Conservation (phyloP, 495 filamentous ascomycete species). For the Talaromyces wortmannii region DNA sequence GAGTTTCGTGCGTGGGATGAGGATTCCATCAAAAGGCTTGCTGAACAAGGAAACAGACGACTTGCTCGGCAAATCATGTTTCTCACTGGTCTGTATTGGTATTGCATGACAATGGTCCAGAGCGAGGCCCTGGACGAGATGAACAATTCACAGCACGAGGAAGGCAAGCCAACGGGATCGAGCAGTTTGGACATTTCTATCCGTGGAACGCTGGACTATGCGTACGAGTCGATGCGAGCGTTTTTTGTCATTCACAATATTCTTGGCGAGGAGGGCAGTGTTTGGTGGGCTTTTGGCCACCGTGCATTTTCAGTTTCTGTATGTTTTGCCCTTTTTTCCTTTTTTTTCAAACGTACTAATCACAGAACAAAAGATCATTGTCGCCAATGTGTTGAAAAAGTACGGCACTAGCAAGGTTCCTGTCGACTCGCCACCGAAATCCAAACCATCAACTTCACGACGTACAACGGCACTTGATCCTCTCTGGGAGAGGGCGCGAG, state of each 20-base stretch:
- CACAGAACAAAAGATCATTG: slow-evolving; percentile 8
- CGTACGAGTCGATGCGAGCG: slow-evolving; percentile 51
- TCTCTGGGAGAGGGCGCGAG: slow-evolving; percentile 44
- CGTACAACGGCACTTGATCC: slow-evolving; percentile 33
- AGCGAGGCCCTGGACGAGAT: slow-evolving; percentile 49
- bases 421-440: neutral
- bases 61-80: slow-evolving; percentile 62
- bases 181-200: slow-evolving; percentile 39
- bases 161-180: neutral
- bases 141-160: neutral
- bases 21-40: slow-evolving; percentile 39
- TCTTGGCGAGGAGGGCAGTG: slow-evolving; percentile 57
- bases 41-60: slow-evolving; percentile 42
- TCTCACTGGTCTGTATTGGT: slow-evolving; percentile 63
- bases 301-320: slow-evolving; percentile 63
- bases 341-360: neutral
- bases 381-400: slow-evolving; percentile 15
- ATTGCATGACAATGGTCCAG: slow-evolving; percentile 66
- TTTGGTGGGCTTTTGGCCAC: slow-evolving; percentile 76
- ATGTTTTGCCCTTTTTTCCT: slow-evolving; percentile 16
- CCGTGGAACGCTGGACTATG: slow-evolving; percentile 59
- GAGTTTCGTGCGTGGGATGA: slow-evolving; percentile 56
- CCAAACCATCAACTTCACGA: neutral
- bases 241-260: slow-evolving; percentile 62
- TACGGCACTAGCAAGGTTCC: slow-evolving; percentile 10